Conservation (phyloP, 2,329 filamentous ascomycete genomes). For the Aspergillus nomiae region DNA sequence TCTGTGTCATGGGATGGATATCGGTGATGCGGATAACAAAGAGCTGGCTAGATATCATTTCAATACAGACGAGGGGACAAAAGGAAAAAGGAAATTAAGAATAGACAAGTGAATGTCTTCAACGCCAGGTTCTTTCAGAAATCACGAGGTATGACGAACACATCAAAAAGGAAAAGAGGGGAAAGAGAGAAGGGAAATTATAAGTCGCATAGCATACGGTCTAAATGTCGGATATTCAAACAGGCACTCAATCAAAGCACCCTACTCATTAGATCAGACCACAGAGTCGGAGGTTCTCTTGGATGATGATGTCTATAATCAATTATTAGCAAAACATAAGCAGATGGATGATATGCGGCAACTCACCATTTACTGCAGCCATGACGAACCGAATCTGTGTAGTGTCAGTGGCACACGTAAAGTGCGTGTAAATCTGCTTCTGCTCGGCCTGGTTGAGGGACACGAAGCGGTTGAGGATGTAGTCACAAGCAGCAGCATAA, state of each 20-base stretch:
- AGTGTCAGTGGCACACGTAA: slow-evolving; percentile 97
- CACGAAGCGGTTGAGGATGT: slow-evolving; percentile 98
- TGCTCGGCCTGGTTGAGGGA: slow-evolving; percentile 98
- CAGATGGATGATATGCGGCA: background rate
- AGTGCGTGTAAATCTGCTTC: slow-evolving; percentile 99
- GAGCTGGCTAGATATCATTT: slow-evolving; percentile 31
- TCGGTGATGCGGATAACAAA: slow-evolving; percentile 28
- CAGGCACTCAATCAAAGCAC: slow-evolving; percentile 27
- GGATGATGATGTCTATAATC: slow-evolving; percentile 92
- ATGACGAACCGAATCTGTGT: slow-evolving; percentile 99
- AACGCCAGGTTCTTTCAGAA: slow-evolving; percentile 36
- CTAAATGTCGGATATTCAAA: slow-evolving; percentile 33
- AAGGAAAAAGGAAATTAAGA: slow-evolving; percentile 23
- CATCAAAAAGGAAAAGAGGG: slow-evolving; percentile 18
- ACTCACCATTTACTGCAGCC: slow-evolving; percentile 95
- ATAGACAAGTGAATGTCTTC: slow-evolving; percentile 35
- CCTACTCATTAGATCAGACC: slow-evolving; percentile 78
- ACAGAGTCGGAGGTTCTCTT: slow-evolving; percentile 96
- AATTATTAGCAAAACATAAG: slow-evolving; percentile 15
- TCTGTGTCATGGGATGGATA: slow-evolving; percentile 30
- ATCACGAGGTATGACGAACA: slow-evolving; percentile 30
- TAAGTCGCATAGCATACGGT: slow-evolving; percentile 36
- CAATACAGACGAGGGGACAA: slow-evolving; percentile 24
- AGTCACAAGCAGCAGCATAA: slow-evolving; percentile 94
- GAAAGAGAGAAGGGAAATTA: slow-evolving; percentile 18